Evolutionary conservation across 2,329 filamentous ascomycete species (phyloP), one percentile per base, ranked within the genome.

Genomic region (Fusarium tricinctum): DNA sequence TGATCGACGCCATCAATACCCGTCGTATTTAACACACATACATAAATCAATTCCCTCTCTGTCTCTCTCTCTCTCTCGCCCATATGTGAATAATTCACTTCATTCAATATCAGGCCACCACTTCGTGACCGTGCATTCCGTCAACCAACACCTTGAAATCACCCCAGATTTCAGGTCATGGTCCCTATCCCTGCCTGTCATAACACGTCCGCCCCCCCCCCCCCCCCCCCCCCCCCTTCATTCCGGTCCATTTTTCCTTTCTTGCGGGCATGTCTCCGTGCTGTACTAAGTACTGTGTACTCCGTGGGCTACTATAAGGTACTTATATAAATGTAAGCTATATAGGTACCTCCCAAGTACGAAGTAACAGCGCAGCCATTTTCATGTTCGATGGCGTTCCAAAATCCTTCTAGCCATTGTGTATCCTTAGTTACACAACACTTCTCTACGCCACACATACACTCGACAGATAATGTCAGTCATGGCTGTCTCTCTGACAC

Each of bases 361-460:
- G 28, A 10, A 30, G 28, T 30, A 30, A 30, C 5, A 30, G 28
- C 28, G 28, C 35, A 44, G 22, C 40, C 15, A 26, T 43, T 32
- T 50, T 32, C 28, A 32, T 44, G 20, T 50, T 47, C 49, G 45
- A 48, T 35, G 50, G 5, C 13, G 35, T 62, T 50, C 55, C 33
- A 62, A 46, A 50, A 22, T 17, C 46, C 42, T 69, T 68, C 65
- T 14, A 28, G 66, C 65, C 66, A 63, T 55, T 42, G 67, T 67
- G 66, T 62, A 69, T 69, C 40, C 17, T 48, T 55, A 66, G 66
- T 69, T 23, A 58, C 28, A 30, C 28, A 30, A 30, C 28, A 30
- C 42, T 39, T 20, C 44, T 51, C 44, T 62, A 10, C 40, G 65
- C 66, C 61, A 68, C 60, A 45, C 50, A 53, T 39, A n/a, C 61